Percentiles rank a stretch among this genome's conserved stretches.
Evolutionary conservation across 441 rosid species (phyloP).

Genomic region (Euphorbia celastroides): DNA sequence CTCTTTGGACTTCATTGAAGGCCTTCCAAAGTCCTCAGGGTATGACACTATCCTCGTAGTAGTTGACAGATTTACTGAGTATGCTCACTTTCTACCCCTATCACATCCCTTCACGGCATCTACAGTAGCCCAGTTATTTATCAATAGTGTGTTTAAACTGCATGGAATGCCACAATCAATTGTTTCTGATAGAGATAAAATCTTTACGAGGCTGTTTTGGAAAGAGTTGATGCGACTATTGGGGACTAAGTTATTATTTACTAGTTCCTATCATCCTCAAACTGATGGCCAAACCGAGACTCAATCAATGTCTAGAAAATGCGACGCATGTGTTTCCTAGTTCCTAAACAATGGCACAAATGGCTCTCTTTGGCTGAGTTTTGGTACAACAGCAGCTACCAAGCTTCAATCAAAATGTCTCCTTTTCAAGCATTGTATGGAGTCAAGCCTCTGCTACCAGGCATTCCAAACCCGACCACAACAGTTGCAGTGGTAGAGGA

Average conservation of each 20-base stretch:
- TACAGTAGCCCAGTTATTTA: background rate
- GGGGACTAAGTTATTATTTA: background rate
- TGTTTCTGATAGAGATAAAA: background rate
- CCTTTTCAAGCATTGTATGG: background rate
- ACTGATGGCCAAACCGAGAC: background rate
- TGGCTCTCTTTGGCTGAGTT: background rate
- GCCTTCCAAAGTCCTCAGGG: background rate
- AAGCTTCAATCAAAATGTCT: background rate
- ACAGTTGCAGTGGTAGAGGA: background rate
- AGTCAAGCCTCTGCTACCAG: no score
- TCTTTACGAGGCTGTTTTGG: background rate
- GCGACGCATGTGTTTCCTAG: background rate
- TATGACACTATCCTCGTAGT: background rate
- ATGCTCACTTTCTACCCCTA: background rate
- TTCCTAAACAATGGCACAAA: background rate
- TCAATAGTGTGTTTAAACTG: background rate
- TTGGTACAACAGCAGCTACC: background rate
- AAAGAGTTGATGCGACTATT: background rate
- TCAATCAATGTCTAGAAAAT: conserved; percentile 1
- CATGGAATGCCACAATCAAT: background rate
- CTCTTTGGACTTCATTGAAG: background rate
- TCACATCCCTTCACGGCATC: background rate
- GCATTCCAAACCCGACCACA: background rate
- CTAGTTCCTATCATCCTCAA: background rate
- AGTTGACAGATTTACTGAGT: background rate